Base-by-base conservation (phyloP, 2,329 filamentous ascomycete species). In the Myriosclerotinia curreyana region DNA sequence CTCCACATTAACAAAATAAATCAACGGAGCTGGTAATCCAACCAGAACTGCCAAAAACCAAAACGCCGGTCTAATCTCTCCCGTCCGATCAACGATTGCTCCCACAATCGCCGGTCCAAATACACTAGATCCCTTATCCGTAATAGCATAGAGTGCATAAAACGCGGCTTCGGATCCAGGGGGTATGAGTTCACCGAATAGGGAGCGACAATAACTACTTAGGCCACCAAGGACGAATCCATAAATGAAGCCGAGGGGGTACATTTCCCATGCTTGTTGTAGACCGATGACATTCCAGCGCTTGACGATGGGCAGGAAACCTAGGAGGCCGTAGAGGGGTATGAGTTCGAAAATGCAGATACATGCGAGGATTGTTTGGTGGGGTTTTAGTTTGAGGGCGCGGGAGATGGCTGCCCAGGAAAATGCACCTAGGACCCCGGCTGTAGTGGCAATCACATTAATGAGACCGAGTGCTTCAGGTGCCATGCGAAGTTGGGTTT, bases 201-300 rank as follows among this genome's bases (percentile, higher is more conserved):
- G 82, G 65, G 91, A 93, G 38, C 94, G 87, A 74, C 94, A 98
- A 76, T 98, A 97, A 25, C 89, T 89, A 65, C 90, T 91, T 44
- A 98, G 79, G 0, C 95, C 95, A n/a, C 94, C 95, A 55, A 98
- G 86, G 2, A 97, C 93, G 54, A 99, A 86, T 0, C 95, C 95
- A 75, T 96, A 97, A 20, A 98, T 85, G 3, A 91, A 89, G 0
- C 92, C 93, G 1, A 99, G 79, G 0, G 91, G 91, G 72, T 95
- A 98, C 90, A 99, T 97, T 72, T 99, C 95, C 91, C 92, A 96
- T 1, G 91, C 86, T 74, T 95, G 87, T 75, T 96, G 93, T 15
- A 99, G 81, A 1, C 95, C 95, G 44, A 92, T 79, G 7, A 91
- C 86, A 0, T 92, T 93, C 76, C 89, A 85, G 12, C 81, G 79